Percentiles rank a stretch among this genome's conserved stretches.
Evolutionary conservation across 192 early-diverging fungal genomes (phyloP).

Genomic region (Podila horticola): DNA sequence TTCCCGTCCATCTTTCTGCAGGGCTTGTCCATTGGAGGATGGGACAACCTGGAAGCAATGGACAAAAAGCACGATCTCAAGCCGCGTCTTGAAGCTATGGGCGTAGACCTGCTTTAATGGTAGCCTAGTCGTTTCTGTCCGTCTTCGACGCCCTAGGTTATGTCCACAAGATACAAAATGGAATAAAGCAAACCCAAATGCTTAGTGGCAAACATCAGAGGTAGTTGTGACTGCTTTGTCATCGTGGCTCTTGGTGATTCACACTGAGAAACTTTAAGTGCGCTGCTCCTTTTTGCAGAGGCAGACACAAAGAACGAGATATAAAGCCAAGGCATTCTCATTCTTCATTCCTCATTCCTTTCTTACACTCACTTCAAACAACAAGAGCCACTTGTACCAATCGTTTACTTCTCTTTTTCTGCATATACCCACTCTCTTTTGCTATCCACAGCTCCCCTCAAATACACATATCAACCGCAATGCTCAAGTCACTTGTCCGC

Average conservation of each 20-base stretch:
- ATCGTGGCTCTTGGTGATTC: slow-evolving; percentile 11
- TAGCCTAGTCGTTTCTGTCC: neutral
- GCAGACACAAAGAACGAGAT: neutral
- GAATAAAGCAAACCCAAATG: too few relatives aligned
- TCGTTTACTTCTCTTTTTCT: neutral
- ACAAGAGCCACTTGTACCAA: neutral
- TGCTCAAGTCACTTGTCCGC: slow-evolving; percentile 33
- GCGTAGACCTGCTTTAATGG: slow-evolving; percentile 9
- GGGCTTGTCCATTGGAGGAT: slow-evolving; percentile 40
- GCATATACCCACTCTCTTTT: neutral
- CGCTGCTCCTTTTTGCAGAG: neutral
- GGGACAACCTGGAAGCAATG: slow-evolving; percentile 26
- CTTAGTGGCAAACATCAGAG: neutral
- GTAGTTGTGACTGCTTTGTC: slow-evolving; percentile 11
- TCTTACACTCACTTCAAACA: neutral
- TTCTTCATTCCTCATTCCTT: neutral
- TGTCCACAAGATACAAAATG: too few relatives aligned
- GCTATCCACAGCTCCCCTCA: neutral
- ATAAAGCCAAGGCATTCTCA: neutral
- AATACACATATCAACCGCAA: neutral
- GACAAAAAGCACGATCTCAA: slow-evolving; percentile 17
- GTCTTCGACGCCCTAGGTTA: neutral
- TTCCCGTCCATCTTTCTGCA: slow-evolving; percentile 46
- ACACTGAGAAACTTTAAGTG: neutral
- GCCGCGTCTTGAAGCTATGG: slow-evolving; percentile 17